Percentiles rank a stretch among this genome's conserved stretches.
Conservation (phyloP, 352 stramenopile species). For the Phytophthora sojae region DNA sequence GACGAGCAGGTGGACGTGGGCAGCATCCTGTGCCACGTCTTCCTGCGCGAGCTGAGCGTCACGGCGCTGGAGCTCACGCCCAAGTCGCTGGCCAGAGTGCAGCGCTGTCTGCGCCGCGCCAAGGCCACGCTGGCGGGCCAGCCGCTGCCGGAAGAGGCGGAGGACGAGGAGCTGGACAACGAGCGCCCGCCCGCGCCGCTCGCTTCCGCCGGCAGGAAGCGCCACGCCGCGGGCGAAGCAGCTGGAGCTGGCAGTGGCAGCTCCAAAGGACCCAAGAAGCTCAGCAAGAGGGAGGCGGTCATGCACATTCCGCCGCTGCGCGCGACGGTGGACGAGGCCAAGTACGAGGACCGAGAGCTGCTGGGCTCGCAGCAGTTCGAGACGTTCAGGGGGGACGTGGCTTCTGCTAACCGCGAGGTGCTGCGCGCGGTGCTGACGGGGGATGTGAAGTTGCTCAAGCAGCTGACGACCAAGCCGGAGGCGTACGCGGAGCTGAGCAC, state of each 20-base stretch:
- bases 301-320: slow-evolving; percentile 64
- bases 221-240: slow-evolving; percentile 12
- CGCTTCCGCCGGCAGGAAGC: slow-evolving; percentile 30
- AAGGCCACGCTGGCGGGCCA: slow-evolving; percentile 34
- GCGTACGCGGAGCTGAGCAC: slow-evolving; percentile 59
- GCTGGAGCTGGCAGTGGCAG: no score
- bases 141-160: slow-evolving; percentile 27
- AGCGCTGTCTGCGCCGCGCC: slow-evolving; percentile 52
- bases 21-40: slow-evolving; percentile 81
- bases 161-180: slow-evolving; percentile 59
- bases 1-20: slow-evolving; percentile 71
- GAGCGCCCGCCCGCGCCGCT: slow-evolving; percentile 53
- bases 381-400: slow-evolving; percentile 54
- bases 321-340: slow-evolving; percentile 47
- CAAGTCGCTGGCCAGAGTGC: slow-evolving; percentile 66
- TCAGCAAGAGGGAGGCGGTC: slow-evolving; percentile 42
- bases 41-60: slow-evolving; percentile 51
- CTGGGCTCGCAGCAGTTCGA: slow-evolving; percentile 52
- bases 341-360: slow-evolving; percentile 72
- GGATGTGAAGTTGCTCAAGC: slow-evolving; percentile 77
- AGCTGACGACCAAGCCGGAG: slow-evolving; percentile 57
- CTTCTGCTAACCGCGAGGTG: slow-evolving; percentile 67
- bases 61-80: slow-evolving; percentile 60
- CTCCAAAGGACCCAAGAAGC: slow-evolving; percentile 12
- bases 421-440: slow-evolving; percentile 74